Evolutionary conservation across 345 rosid species (phyloP).

Genomic region (Toxicodendron radicans): DNA sequence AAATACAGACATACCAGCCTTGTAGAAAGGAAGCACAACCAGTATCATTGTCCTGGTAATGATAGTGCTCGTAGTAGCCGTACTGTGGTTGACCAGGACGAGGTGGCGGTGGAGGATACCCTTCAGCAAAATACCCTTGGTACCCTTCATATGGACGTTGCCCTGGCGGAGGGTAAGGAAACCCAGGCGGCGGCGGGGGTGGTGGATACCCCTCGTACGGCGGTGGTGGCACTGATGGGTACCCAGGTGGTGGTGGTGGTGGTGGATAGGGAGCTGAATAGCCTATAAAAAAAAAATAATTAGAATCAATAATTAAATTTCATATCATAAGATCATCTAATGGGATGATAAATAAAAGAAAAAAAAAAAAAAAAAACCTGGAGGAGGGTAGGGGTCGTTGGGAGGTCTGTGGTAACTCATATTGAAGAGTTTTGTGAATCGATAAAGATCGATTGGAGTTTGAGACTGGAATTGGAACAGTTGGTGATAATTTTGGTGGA

Average conservation of each 20-base stretch:
- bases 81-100: slow-evolving; percentile 49
- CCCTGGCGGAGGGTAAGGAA: slow-evolving; percentile 49
- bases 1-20: slow-evolving; percentile 59
- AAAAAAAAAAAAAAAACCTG: slow-evolving; percentile 34
- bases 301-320: background rate
- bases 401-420: slow-evolving; percentile 71
- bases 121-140: slow-evolving; percentile 75
- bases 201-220: slow-evolving; percentile 62
- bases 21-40: slow-evolving; percentile 60
- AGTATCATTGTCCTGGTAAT: slow-evolving; percentile 42
- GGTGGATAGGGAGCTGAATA: slow-evolving; percentile 32
- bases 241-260: slow-evolving; percentile 54
- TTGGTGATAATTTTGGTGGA: background rate
- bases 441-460: background rate
- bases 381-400: slow-evolving; percentile 60
- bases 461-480: background rate
- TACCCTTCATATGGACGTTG: slow-evolving; percentile 59
- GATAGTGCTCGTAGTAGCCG: slow-evolving; percentile 52
- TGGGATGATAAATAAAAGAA: background rate
- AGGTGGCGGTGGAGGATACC: slow-evolving; percentile 50
- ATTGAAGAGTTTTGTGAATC: background rate
- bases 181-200: slow-evolving; percentile 43
- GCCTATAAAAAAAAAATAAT: slow-evolving; percentile 27
- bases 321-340: background rate
- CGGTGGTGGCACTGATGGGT: slow-evolving; percentile 61